Percentiles rank a stretch among this genome's conserved stretches.
Conservation (phyloP, 192 early-diverging fungal genomes). For the Coemansia pectinata region DNA sequence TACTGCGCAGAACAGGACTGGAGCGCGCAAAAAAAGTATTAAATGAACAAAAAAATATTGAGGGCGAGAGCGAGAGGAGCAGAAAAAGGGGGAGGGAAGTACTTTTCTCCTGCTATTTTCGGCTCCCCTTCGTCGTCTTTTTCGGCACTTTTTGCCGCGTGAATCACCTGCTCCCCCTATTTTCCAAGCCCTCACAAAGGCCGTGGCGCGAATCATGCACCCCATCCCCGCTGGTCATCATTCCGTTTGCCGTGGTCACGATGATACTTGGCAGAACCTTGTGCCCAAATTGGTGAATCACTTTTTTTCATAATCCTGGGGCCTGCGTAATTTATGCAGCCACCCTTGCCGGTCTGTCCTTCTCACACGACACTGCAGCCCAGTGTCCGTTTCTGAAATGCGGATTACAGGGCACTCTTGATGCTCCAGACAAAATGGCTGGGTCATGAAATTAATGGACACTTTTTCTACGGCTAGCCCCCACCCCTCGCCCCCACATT, state of each 20-base stretch:
- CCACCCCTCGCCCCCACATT: background rate
- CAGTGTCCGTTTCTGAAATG: background rate
- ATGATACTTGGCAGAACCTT: background rate
- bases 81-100: background rate
- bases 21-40: background rate
- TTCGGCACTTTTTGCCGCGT: background rate
- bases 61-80: background rate
- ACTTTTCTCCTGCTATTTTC: background rate
- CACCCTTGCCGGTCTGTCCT: background rate
- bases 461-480: background rate
- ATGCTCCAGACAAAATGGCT: background rate
- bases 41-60: background rate
- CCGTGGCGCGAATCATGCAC: slow-evolving; percentile 1
- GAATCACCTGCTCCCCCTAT: background rate
- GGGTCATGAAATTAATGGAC: background rate
- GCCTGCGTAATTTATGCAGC: background rate
- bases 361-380: background rate
- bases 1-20: background rate
- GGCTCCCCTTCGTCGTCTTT: background rate
- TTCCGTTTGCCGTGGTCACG: background rate
- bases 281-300: no score
- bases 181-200: background rate
- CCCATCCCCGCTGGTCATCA: slow-evolving; percentile 5
- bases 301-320: background rate
- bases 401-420: background rate